These are phyloP conservation scores for Coemansia sp. DNA, from an alignment of 192 early-diverging fungal genomes.

Conservation along the genomic window DNA sequence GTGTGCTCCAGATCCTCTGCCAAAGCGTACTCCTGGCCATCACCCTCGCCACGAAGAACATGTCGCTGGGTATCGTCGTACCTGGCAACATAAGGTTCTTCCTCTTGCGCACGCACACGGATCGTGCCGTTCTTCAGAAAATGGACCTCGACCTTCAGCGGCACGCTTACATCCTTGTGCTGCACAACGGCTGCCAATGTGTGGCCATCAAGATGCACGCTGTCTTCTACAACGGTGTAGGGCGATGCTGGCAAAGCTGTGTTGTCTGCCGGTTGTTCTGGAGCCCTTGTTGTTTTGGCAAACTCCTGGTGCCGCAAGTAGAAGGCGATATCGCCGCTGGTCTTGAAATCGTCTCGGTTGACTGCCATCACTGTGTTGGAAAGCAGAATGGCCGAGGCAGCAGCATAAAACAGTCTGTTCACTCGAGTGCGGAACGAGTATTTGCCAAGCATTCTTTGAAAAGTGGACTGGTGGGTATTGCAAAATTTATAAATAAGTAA, in stretches of 20 bases:
- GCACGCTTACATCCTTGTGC: slow-evolving; percentile 28
- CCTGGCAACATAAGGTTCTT: slow-evolving; percentile 62
- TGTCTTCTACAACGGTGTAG: slow-evolving; percentile 65
- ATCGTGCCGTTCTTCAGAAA: slow-evolving; percentile 61
- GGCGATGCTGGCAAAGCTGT: slow-evolving; percentile 57
- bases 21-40: slow-evolving; percentile 25
- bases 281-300: slow-evolving; percentile 62
- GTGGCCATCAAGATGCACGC: slow-evolving; percentile 58
- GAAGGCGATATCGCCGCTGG: slow-evolving; percentile 81
- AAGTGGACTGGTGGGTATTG: no score
- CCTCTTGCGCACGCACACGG: slow-evolving; percentile 67
- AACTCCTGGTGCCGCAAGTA: slow-evolving; percentile 85
- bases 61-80: slow-evolving; percentile 65
- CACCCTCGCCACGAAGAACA: slow-evolving; percentile 54
- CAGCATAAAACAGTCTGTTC: slow-evolving; percentile 18
- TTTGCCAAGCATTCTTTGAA: slow-evolving; percentile 1
- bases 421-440: neutral
- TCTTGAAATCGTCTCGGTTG: slow-evolving; percentile 88
- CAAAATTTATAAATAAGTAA: no score
- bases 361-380: slow-evolving; percentile 51
- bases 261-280: slow-evolving; percentile 10
- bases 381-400: slow-evolving; percentile 18
- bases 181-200: slow-evolving; percentile 27
- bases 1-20: slow-evolving; percentile 26
- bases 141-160: slow-evolving; percentile 46